These are phyloP conservation scores for Solanum ossicruentum DNA, from an alignment of 257 asterid species.

Conservation along the genomic window DNA sequence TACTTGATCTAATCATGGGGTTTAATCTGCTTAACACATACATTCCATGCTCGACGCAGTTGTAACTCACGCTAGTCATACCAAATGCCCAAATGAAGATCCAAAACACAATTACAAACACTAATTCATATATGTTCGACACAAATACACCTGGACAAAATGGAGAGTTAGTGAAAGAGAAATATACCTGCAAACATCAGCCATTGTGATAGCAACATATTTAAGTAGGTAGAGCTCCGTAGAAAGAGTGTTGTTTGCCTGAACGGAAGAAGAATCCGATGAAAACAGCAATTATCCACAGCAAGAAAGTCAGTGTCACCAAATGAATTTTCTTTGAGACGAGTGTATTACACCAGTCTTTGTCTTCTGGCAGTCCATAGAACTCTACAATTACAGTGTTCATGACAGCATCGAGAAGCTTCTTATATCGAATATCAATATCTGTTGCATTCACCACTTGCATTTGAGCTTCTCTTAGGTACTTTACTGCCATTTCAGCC, in stretches of 20 bases:
- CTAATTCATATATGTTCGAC: not conserved
- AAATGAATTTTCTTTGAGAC: slow-evolving; percentile 14
- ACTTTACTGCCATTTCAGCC: slow-evolving; percentile 31
- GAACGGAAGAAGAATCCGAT: slow-evolving; percentile 6
- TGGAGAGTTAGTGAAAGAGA: not conserved
- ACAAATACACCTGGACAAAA: not conserved
- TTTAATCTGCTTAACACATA: not conserved
- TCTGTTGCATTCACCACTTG: slow-evolving; percentile 26
- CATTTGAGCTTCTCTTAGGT: slow-evolving; percentile 37
- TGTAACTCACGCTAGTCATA: not conserved
- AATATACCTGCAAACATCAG: not conserved
- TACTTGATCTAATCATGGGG: not conserved
- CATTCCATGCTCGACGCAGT: not conserved
- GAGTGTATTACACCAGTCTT: slow-evolving; percentile 19
- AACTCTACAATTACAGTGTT: slow-evolving; percentile 16
- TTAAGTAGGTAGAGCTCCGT: slow-evolving; percentile 42
- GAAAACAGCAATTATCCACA: slow-evolving; percentile 21
- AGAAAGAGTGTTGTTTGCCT: not conserved
- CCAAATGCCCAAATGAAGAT: not conserved
- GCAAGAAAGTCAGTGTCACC: slow-evolving; percentile 17
- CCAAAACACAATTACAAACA: not conserved
- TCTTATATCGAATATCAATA: slow-evolving; percentile 28
- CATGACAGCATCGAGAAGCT: slow-evolving; percentile 38
- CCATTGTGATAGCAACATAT: not conserved
- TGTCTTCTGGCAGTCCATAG: slow-evolving; percentile 25